Conservation (phyloP, 768 basidiomycete species). For the Chalciporus pseudorubinellus region DNA sequence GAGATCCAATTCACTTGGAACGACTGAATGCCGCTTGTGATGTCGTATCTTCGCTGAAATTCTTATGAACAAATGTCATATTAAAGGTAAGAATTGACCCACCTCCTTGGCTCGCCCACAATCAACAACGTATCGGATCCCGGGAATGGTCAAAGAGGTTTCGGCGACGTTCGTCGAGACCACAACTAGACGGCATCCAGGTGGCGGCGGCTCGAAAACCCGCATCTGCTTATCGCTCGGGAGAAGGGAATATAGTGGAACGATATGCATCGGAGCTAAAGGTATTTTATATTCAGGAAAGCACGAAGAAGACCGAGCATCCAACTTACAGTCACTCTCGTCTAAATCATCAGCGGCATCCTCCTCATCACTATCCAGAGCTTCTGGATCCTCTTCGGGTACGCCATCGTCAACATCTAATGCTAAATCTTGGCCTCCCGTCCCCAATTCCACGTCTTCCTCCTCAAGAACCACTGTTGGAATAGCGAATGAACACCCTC, state of each 20-base stretch:
- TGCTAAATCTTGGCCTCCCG: conserved; percentile 47
- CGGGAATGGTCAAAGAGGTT: conserved; percentile 95
- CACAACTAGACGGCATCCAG: conserved; percentile 81
- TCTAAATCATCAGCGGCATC: conserved; percentile 54
- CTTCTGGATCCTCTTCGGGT: conserved; percentile 69
- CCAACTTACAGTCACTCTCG: conserved; percentile 59
- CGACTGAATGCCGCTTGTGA: conserved; percentile 78
- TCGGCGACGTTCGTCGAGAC: conserved; percentile 97
- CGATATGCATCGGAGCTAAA: conserved; percentile 87
- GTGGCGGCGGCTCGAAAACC: conserved; percentile 84
- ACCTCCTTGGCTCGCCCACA: conserved; percentile 95
- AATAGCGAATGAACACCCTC: not conserved
- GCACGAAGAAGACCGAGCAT: conserved; percentile 4
- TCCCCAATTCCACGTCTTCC: conserved; percentile 77
- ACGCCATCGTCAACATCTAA: conserved; percentile 65
- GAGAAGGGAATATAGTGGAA: conserved; percentile 91
- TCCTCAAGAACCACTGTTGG: conserved; percentile 67
- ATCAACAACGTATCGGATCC: conserved; percentile 97
- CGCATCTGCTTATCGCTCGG: conserved; percentile 93
- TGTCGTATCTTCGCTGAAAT: conserved; percentile 76
- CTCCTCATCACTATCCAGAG: conserved; percentile 72
- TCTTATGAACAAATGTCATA: not conserved
- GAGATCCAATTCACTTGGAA: conserved; percentile 94
- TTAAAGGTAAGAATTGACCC: conserved; percentile 4
- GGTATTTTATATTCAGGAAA: not conserved